A percentile compares a stretch with the other conserved stretches of the same genome.
These are phyloP conservation scores for Cytospora piceicola DNA, from an alignment of 2,329 filamentous ascomycete species.

Conservation along the genomic window DNA sequence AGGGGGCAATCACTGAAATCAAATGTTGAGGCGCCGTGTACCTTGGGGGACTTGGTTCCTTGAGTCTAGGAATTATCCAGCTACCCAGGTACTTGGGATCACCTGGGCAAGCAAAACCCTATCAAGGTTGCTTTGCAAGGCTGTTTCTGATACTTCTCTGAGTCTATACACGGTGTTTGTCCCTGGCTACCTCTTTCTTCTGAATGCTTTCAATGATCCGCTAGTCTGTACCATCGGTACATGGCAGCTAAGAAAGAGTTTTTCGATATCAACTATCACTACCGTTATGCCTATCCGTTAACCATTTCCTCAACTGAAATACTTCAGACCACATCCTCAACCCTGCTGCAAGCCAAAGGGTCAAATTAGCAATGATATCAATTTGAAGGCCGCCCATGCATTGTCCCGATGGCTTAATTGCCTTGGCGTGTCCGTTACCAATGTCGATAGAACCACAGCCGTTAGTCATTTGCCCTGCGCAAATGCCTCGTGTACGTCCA, in stretches of 20 bases:
- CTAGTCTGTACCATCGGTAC: too few species aligned
- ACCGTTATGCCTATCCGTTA: not conserved
- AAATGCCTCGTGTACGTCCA: not conserved
- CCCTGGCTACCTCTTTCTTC: too few species aligned
- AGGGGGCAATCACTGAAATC: not conserved
- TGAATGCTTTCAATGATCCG: too few species aligned
- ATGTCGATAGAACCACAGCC: not conserved
- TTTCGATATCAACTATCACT: not conserved
- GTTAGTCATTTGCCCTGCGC: not conserved
- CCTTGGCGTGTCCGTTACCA: not conserved
- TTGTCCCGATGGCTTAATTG: not conserved
- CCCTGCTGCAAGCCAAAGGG: not conserved
- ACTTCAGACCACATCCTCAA: not conserved
- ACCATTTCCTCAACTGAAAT: not conserved
- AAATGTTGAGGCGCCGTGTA: not conserved
- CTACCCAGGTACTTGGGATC: too few species aligned
- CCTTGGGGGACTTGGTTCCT: not conserved
- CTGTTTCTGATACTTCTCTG: too few species aligned
- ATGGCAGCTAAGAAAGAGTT: not conserved
- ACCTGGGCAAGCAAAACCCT: not conserved
- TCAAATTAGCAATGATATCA: not conserved
- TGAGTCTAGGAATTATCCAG: not conserved
- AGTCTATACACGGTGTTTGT: too few species aligned
- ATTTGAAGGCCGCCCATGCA: not conserved
- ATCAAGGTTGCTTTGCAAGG: too few species aligned